These are phyloP conservation scores for Leptographium procerum DNA, from an alignment of 2,329 filamentous ascomycete genomes.

Conservation along the genomic window DNA sequence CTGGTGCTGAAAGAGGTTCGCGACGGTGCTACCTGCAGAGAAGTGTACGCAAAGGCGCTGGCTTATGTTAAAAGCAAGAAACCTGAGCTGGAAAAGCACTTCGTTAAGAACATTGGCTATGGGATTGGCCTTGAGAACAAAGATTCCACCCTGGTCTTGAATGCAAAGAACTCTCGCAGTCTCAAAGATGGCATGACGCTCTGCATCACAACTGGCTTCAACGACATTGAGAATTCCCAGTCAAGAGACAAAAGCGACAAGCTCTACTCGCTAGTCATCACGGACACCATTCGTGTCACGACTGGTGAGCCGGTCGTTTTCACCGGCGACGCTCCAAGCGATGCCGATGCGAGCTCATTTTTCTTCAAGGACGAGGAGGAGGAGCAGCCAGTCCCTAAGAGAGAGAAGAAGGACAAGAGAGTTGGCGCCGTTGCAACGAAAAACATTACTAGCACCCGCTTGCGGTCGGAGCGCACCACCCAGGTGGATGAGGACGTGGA, in stretches of 20 bases:
- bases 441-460: slow-evolving; percentile 88
- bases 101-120: slow-evolving; percentile 82
- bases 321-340: slow-evolving; percentile 82
- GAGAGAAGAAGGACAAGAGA: slow-evolving; percentile 73
- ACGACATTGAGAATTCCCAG: slow-evolving; percentile 75
- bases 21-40: slow-evolving; percentile 76
- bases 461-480: slow-evolving; percentile 81
- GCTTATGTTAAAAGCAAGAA: slow-evolving; percentile 76
- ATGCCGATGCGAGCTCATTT: slow-evolving; percentile 90
- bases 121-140: slow-evolving; percentile 88
- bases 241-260: slow-evolving; percentile 85
- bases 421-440: slow-evolving; percentile 84
- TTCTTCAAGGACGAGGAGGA: slow-evolving; percentile 98
- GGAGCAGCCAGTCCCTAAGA: slow-evolving; percentile 74
- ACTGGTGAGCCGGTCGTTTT: slow-evolving; percentile 73
- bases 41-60: slow-evolving; percentile 83
- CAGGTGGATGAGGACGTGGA: slow-evolving; percentile 86
- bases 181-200: slow-evolving; percentile 97
- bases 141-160: slow-evolving; percentile 73
- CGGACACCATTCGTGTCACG: slow-evolving; percentile 85
- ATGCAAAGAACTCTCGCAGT: slow-evolving; percentile 69
- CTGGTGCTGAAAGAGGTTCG: slow-evolving; percentile 82
- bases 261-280: slow-evolving; percentile 78
- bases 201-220: slow-evolving; percentile 79
- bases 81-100: slow-evolving; percentile 89